These are phyloP conservation scores for Cordyceps militaris DNA, from an alignment of 2,329 filamentous ascomycete species.

Conservation along the genomic window DNA sequence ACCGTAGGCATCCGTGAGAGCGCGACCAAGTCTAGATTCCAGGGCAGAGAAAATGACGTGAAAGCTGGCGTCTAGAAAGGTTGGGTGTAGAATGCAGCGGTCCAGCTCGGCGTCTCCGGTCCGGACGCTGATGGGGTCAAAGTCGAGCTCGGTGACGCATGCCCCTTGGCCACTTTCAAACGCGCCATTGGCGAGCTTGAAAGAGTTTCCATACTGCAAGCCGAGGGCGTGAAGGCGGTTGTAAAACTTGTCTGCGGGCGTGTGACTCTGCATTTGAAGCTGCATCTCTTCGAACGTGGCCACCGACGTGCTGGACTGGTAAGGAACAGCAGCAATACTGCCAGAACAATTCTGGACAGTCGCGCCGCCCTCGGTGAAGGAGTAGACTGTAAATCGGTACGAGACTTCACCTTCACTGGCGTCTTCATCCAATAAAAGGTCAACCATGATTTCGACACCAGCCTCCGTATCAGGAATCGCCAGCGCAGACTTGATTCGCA, in stretches of 20 bases:
- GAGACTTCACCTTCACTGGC: slow-evolving; percentile 19
- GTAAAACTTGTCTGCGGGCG: slow-evolving; percentile 16
- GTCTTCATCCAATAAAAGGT: slow-evolving; percentile 18
- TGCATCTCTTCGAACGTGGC: neutral
- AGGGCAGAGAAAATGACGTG: slow-evolving; percentile 22
- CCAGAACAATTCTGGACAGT: slow-evolving; percentile 20
- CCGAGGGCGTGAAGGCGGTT: slow-evolving; percentile 19
- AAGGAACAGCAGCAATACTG: slow-evolving; percentile 11
- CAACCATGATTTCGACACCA: slow-evolving; percentile 20
- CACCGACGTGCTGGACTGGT: slow-evolving; percentile 8
- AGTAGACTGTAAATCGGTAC: slow-evolving; percentile 22
- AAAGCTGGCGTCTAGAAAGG: slow-evolving; percentile 21
- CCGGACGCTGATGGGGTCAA: slow-evolving; percentile 16
- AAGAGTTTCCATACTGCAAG: slow-evolving; percentile 20
- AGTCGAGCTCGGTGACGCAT: slow-evolving; percentile 17
- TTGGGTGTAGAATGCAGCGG: slow-evolving; percentile 2
- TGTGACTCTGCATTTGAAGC: neutral
- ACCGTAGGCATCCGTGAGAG: slow-evolving; percentile 21
- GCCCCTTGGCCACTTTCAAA: slow-evolving; percentile 21
- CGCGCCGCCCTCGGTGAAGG: slow-evolving; percentile 20
- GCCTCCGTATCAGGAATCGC: slow-evolving; percentile 19
- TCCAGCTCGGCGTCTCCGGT: slow-evolving; percentile 15
- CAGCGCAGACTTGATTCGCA: slow-evolving; percentile 20
- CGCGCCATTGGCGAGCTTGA: slow-evolving; percentile 18
- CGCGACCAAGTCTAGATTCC: slow-evolving; percentile 18